Evolutionary conservation across 345 rosid species (phyloP).

Genomic region (Pelargonium nanum): DNA sequence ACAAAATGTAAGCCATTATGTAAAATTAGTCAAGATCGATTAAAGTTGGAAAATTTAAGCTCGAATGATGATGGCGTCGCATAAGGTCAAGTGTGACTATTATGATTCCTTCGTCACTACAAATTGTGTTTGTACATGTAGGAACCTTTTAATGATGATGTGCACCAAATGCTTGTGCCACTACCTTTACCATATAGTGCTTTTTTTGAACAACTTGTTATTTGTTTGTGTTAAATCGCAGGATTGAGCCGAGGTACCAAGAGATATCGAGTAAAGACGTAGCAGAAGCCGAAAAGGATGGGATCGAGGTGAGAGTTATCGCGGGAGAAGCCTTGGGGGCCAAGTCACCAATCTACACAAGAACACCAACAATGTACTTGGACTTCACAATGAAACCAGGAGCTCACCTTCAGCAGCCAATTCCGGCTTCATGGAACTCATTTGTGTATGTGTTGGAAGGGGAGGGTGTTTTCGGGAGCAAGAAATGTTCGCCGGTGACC

Average conservation of each 20-base stretch:
- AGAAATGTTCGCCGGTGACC: conserved; percentile 20
- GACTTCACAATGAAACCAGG: conserved; percentile 68
- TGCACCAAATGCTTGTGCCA: neutral
- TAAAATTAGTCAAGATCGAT: no score
- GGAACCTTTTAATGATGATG: neutral
- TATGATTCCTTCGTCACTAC: neutral
- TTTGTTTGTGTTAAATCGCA: conserved; percentile 5
- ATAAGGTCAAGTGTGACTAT: neutral
- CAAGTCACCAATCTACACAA: conserved; percentile 61
- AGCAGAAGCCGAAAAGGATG: conserved; percentile 48
- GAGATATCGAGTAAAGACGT: conserved; percentile 58
- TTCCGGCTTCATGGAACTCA: conserved; percentile 59
- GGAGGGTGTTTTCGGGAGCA: conserved; percentile 48
- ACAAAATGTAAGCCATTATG: conserved; percentile 52
- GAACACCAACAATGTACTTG: conserved; percentile 88
- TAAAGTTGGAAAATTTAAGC: no score
- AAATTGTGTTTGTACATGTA: neutral
- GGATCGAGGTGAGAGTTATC: conserved; percentile 59
- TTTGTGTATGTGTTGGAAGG: conserved; percentile 71
- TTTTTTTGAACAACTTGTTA: neutral
- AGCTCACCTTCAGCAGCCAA: conserved; percentile 49
- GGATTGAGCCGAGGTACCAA: conserved; percentile 84
- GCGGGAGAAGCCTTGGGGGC: conserved; percentile 80
- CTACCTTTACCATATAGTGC: neutral
- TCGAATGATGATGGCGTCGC: no score